These are phyloP conservation scores for Rhodamnia argentea DNA, from an alignment of 345 rosid genomes.

Conservation along the genomic window DNA sequence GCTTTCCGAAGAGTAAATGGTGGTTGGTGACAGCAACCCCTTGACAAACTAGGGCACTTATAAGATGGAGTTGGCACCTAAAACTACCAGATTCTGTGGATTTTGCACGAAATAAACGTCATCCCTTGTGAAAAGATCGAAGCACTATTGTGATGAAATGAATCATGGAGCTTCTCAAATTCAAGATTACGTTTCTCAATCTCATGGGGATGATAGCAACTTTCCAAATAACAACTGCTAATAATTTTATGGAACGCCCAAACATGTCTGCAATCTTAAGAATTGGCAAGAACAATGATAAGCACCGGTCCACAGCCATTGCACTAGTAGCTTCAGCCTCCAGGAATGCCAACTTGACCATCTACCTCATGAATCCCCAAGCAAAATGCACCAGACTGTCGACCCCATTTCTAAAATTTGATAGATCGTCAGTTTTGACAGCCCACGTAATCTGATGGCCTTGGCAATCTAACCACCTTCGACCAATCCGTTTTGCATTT, in stretches of 20 bases:
- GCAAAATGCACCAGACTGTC: background rate
- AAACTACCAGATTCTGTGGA: constrained; percentile 11
- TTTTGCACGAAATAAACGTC: constrained; percentile 7
- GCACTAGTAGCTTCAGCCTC: background rate
- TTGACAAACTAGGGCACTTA: constrained; percentile 10
- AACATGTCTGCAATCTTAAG: background rate
- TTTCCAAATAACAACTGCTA: background rate
- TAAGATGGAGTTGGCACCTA: constrained; percentile 6
- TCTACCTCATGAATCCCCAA: background rate
- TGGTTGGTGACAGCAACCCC: constrained; percentile 13
- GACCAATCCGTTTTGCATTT: background rate
- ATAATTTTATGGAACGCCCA: background rate
- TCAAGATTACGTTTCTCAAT: background rate
- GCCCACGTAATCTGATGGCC: background rate
- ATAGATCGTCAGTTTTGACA: background rate
- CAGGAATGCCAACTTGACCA: background rate
- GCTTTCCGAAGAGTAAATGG: constrained; percentile 3
- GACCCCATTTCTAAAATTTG: background rate
- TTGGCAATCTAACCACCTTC: background rate
- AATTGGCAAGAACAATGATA: background rate
- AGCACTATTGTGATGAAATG: background rate
- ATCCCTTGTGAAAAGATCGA: background rate
- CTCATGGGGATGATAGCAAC: background rate
- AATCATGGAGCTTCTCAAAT: background rate
- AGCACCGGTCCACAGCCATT: background rate